Base-by-base conservation (phyloP, 2,329 filamentous ascomycete genomes). In the Aschersonia sp. region DNA sequence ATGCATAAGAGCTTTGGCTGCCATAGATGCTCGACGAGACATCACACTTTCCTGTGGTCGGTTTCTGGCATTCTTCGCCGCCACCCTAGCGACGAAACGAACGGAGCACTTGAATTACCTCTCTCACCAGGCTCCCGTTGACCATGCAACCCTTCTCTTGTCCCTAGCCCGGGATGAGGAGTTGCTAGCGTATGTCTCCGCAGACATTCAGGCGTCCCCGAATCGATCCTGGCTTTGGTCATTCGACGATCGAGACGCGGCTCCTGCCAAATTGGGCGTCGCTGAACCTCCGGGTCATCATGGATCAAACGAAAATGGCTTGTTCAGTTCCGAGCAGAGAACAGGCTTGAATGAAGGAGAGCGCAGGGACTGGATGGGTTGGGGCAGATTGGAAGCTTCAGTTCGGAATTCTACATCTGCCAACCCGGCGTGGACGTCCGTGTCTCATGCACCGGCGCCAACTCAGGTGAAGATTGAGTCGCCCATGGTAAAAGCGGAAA, bases 161-260 rank as follows among this genome's bases (percentile, higher is more conserved):
- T 61, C 62, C 22, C 54, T 67, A 3, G 57, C 60, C 43, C 70
- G 72, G 4, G 89, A 98, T 57, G 89, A 97, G 60, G 90, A 96
- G 60, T 75, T 97, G 55, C 68, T 97, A 31, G 86, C 82, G 0
- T 95, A 95, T 57, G 79, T 85, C 1, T 90, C 85, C 32, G 85
- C 83, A 0, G 92, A 97, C 64, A 71, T 94, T 57, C 90, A 97
- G 64, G 85, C 83, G 1, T 79, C 76, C n/a, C 72, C 75, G 0
- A 83, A 88, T 46, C 78, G 78, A 37, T 81, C 82, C 10, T 97
- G 90, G 90, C 76, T 89, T 4, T 96, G 89, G 90, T 67, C 76
- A 57, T 72, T 76, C 32, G 72, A 73, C 37, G 81, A 83, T 55
- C 62, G 63, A 42, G 72, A 73, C 42, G 51, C 57, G 8, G 52